These are phyloP conservation scores for Cadophora sp. DNA, from an alignment of 2,329 filamentous ascomycete genomes.

Conservation along the genomic window DNA sequence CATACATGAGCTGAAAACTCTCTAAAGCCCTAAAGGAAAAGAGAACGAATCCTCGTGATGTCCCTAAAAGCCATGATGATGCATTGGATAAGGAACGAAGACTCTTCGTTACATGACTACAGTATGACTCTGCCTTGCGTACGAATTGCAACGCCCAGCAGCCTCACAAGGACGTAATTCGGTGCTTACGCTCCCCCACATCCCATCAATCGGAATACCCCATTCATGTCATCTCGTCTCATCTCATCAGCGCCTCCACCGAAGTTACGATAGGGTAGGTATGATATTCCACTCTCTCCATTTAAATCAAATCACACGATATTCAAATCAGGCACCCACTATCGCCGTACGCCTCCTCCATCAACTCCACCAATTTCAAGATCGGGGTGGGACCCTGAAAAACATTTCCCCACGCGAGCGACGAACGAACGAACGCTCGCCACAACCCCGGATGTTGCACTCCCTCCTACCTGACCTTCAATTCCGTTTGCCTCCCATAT, in stretches of 20 bases:
- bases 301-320: neutral
- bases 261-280: slow-evolving; percentile 12
- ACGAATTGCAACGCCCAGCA: neutral
- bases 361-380: neutral
- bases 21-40: too few species aligned
- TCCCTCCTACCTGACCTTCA: neutral
- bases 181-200: slow-evolving; percentile 1
- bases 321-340: slow-evolving; percentile 1
- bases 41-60: neutral
- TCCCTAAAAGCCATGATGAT: neutral
- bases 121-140: neutral
- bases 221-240: neutral
- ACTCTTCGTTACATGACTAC: too few species aligned
- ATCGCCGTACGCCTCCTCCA: too few species aligned
- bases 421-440: neutral
- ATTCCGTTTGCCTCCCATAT: neutral
- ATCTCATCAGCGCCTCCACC: slow-evolving; percentile 9
- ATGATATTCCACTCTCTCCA: neutral
- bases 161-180: slow-evolving; percentile 2
- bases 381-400: neutral
- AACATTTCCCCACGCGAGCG: neutral
- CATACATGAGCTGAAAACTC: slow-evolving; percentile 6
- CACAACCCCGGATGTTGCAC: neutral
- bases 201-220: slow-evolving; percentile 2
- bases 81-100: slow-evolving; percentile 7